Percentiles rank a stretch among this genome's conserved stretches.
phyloP scores from a whole-genome alignment of 2,329 filamentous ascomycete species.

The Colletotrichum higginsianum region DNA sequence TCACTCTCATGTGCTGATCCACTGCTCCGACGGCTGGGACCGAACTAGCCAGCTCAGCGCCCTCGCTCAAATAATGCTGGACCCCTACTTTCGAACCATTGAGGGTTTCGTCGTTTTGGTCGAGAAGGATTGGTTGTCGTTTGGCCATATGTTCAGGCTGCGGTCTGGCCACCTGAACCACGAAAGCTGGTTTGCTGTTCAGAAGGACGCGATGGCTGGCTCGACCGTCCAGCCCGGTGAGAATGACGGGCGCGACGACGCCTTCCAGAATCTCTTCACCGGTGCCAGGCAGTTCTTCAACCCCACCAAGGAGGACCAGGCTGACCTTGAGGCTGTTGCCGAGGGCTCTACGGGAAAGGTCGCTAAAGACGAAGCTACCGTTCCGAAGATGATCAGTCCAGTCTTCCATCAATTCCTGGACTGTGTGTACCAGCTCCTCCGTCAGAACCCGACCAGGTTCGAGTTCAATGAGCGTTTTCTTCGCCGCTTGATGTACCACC shows the following conservation, averaged over 20 bases:
- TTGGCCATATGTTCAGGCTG: slow-evolving; percentile 97
- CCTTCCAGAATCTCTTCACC: slow-evolving; percentile 86
- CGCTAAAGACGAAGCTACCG: slow-evolving; percentile 77
- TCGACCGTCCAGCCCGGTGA: slow-evolving; percentile 74
- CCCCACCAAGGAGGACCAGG: slow-evolving; percentile 73
- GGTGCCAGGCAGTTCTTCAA: slow-evolving; percentile 94
- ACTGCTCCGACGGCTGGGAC: slow-evolving; percentile 99
- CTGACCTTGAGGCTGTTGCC: slow-evolving; percentile 70
- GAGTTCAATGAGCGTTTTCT: slow-evolving; percentile 98
- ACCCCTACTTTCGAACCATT: slow-evolving; percentile 94
- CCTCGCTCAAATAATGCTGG: slow-evolving; percentile 91
- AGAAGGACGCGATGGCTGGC: slow-evolving; percentile 83
- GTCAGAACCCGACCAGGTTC: slow-evolving; percentile 89
- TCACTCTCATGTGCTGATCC: slow-evolving; percentile 95
- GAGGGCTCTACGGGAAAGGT: slow-evolving; percentile 57
- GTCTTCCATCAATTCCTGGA: slow-evolving; percentile 99
- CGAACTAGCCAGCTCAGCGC: slow-evolving; percentile 95
- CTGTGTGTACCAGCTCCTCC: slow-evolving; percentile 89
- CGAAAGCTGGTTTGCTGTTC: slow-evolving; percentile 93
- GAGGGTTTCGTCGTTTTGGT: slow-evolving; percentile 95
- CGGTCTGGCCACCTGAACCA: slow-evolving; percentile 90
- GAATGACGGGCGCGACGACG: slow-evolving; percentile 76
- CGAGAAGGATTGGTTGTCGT: slow-evolving; percentile 98
- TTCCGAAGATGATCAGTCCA: slow-evolving; percentile 91
- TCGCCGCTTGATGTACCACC: slow-evolving; percentile 88